Percentiles rank a stretch among this genome's conserved stretches.
Evolutionary conservation across 306 rosid species (phyloP).

Genomic region (Psophocarpus tetragonolobus): DNA sequence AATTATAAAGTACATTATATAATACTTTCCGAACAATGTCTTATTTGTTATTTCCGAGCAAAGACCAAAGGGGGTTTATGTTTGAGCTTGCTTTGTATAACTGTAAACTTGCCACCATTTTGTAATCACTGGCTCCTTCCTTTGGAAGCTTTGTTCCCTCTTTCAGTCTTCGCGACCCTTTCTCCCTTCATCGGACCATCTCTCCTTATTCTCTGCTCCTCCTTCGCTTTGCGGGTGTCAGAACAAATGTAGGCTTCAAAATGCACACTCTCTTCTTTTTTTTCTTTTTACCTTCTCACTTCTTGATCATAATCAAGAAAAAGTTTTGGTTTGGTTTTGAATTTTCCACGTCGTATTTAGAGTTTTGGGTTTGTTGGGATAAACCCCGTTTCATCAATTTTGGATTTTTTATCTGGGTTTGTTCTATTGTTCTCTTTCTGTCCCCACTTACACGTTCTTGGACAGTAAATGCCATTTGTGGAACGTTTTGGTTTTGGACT

Average conservation of each 20-base stretch:
- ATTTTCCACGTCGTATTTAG: neutral
- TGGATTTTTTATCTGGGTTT: too few relatives aligned
- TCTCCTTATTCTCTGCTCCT: neutral
- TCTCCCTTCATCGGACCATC: neutral
- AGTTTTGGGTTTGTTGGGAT: neutral
- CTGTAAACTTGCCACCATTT: neutral
- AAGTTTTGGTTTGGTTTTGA: neutral
- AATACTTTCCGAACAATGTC: too few relatives aligned
- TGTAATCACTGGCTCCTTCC: neutral
- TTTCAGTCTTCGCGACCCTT: neutral
- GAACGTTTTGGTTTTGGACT: neutral
- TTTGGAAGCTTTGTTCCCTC: too few relatives aligned
- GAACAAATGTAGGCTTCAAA: neutral
- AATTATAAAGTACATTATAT: too few relatives aligned
- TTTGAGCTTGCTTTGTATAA: neutral
- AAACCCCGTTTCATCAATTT: constrained; percentile 5
- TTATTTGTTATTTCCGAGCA: too few relatives aligned
- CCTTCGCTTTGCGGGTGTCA: neutral
- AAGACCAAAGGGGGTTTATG: neutral
- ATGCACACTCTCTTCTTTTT: neutral
- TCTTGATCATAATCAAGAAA: neutral
- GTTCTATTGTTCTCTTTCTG: too few relatives aligned
- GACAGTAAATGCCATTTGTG: too few relatives aligned
- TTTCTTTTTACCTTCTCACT: neutral
- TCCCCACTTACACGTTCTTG: too few relatives aligned